Base-by-base conservation (phyloP, 371 early-diverging fungal species). In the Conidiobolus incongruus region DNA sequence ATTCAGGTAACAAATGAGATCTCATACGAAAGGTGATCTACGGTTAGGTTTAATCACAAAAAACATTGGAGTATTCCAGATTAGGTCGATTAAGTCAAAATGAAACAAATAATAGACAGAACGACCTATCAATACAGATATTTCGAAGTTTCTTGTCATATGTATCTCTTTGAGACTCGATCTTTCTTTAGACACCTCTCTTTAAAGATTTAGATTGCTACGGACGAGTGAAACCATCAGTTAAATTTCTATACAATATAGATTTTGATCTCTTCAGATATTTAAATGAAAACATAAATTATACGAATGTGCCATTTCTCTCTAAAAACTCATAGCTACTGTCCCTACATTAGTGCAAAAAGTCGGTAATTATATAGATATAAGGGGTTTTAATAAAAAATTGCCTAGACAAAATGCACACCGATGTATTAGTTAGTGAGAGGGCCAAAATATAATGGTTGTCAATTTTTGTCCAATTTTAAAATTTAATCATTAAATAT, bases 151-250 rank as follows among this genome's bases (percentile, higher is more conserved):
- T 92, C 93, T 56, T 68, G 86, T 20, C 81, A 87, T 53, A 94
- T 93, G 94, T 93, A 93, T 54, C 65, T 51, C 85, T 96, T 48
- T 88, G n/a, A n/a, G n/a, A n/a, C n/a, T n/a, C n/a, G n/a, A n/a
- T n/a, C n/a, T n/a, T n/a, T n/a, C n/a, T 71, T 51, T 58, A 65
- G 50, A 87, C 91, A 52, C 77, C 75, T 19, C 52, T 80, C 10
- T 51, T 91, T 47, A 54, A 66, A 15, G 58, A 70, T 21, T 83
- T 71, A 43, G 83, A 90, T 36, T 95, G 76, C 55, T 96, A 93
- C 57, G 95, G 97, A 93, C 63, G 95, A 2, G 66, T 95, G 13
- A 93, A 93, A 56, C 94, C 94, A 0, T 75, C 68, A 35, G 85
- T 88, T 16, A 55, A 72, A 47, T 88, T 80, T 49, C 63, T 55